These are phyloP conservation scores for Russula foetens DNA, from an alignment of 768 basidiomycete species.

Conservation along the genomic window DNA sequence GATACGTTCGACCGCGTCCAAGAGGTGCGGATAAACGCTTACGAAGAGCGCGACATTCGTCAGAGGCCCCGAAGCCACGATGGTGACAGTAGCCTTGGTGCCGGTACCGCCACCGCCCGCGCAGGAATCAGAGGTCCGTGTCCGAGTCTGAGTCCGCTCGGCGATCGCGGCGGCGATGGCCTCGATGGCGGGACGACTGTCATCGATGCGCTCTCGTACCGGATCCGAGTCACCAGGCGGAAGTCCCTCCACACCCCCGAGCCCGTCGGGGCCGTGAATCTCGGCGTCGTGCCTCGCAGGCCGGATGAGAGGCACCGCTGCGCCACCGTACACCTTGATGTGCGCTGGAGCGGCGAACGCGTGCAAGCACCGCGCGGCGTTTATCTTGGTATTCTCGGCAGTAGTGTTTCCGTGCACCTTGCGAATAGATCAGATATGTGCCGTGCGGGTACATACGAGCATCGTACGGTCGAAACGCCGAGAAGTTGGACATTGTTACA, in stretches of 20 bases:
- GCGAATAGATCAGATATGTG: not conserved
- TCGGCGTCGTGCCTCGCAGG: conserved; percentile 55
- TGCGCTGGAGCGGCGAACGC: conserved; percentile 58
- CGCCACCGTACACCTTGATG: conserved; percentile 62
- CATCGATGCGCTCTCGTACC: conserved; percentile 42
- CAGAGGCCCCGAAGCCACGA: conserved; percentile 78
- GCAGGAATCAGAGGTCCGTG: too few relatives aligned
- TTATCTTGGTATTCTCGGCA: conserved; percentile 51
- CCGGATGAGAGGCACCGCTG: conserved; percentile 58
- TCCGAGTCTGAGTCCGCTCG: conserved; percentile 25
- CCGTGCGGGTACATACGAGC: not conserved
- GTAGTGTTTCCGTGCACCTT: conserved; percentile 80
- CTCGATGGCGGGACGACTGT: conserved; percentile 51
- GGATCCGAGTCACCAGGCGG: conserved; percentile 39
- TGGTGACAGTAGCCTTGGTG: conserved; percentile 48
- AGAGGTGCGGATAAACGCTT: conserved; percentile 38
- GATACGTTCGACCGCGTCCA: conserved; percentile 54
- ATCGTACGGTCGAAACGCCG: conserved; percentile 73
- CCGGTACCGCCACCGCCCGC: too few relatives aligned
- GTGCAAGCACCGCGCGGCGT: conserved; percentile 69
- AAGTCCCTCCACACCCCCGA: conserved; percentile 79
- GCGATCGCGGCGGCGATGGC: conserved; percentile 61
- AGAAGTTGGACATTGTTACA: conserved; percentile 57
- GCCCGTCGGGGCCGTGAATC: conserved; percentile 78
- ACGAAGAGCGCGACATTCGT: conserved; percentile 57